These are phyloP conservation scores for Staphylotrichum tortipilum DNA, from an alignment of 495 filamentous ascomycete genomes.

Conservation along the genomic window DNA sequence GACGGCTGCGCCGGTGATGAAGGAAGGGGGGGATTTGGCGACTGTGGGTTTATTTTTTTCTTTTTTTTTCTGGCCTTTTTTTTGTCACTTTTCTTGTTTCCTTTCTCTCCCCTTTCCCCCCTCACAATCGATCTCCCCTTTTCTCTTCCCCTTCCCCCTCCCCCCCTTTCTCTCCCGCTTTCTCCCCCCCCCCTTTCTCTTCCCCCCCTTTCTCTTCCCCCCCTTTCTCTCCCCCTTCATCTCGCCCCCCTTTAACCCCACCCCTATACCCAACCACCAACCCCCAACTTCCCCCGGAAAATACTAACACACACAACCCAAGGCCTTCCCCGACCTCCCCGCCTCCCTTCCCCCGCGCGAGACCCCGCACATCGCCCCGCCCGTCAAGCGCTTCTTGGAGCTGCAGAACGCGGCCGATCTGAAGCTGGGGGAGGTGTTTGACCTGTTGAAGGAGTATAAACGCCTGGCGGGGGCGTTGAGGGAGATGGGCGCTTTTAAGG, in stretches of 20 bases:
- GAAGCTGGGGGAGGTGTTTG: slow-evolving; percentile 69
- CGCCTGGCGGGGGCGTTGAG: slow-evolving; percentile 62
- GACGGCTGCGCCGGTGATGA: slow-evolving; percentile 21
- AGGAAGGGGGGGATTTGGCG: slow-evolving; percentile 43
- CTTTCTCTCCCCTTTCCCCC: too few species aligned
- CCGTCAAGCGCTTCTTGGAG: slow-evolving; percentile 74
- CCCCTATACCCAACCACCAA: too few species aligned
- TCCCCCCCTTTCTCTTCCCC: too few species aligned
- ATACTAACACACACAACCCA: background rate
- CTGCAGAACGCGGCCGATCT: slow-evolving; percentile 68
- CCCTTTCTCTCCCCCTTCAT: too few species aligned
- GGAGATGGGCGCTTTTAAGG: slow-evolving; percentile 49
- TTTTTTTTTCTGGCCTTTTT: background rate
- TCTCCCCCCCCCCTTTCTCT: too few species aligned
- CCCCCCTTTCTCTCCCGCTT: too few species aligned
- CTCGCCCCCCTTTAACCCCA: too few species aligned
- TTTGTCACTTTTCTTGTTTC: background rate
- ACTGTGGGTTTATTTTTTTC: slow-evolving; percentile 32
- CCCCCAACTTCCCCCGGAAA: too few species aligned
- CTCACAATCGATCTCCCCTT: too few species aligned
- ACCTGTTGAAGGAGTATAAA: slow-evolving; percentile 80
- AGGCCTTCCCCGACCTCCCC: slow-evolving; percentile 55
- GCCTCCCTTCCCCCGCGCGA: slow-evolving; percentile 42
- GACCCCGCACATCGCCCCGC: slow-evolving; percentile 53
- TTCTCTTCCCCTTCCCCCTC: too few species aligned